These are phyloP conservation scores for Taiozyma onychis DNA, from an alignment of 1,139 yeast species.

Conservation along the genomic window DNA sequence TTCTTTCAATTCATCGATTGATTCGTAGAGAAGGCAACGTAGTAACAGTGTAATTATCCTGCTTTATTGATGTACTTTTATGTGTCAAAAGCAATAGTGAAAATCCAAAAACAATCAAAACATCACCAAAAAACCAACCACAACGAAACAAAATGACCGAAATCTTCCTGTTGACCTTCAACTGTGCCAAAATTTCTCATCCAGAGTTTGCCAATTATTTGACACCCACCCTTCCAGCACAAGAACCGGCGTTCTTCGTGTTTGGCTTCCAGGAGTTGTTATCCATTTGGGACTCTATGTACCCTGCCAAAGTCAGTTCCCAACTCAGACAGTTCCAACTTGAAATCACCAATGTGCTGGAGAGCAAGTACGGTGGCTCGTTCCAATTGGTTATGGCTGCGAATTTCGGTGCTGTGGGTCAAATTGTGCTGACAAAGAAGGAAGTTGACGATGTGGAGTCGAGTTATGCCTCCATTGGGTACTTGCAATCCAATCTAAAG, in stretches of 20 bases:
- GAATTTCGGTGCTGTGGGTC: slow-evolving; percentile 62
- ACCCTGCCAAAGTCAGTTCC: slow-evolving; percentile 33
- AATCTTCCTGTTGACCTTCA: slow-evolving; percentile 30
- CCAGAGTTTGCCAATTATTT: slow-evolving; percentile 13
- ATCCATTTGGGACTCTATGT: slow-evolving; percentile 57
- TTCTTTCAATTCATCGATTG: too few relatives aligned
- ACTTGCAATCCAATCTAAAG: slow-evolving; percentile 56
- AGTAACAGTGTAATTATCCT: too few relatives aligned
- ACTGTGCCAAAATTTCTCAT: slow-evolving; percentile 36
- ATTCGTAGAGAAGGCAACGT: too few relatives aligned
- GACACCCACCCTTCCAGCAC: slow-evolving; percentile 29
- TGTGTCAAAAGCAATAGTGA: too few relatives aligned
- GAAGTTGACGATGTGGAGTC: slow-evolving; percentile 27
- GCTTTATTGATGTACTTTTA: too few relatives aligned
- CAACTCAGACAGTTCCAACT: slow-evolving; percentile 38
- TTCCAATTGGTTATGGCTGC: slow-evolving; percentile 40
- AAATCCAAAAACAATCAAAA: too few relatives aligned
- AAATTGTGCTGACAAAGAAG: slow-evolving; percentile 48
- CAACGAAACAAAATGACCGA: slow-evolving; percentile 4
- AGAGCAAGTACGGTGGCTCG: slow-evolving; percentile 28
- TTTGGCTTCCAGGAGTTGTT: slow-evolving; percentile 77
- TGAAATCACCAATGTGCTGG: slow-evolving; percentile 37
- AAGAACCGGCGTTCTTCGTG: slow-evolving; percentile 45
- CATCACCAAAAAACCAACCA: neutral
- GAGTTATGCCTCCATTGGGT: slow-evolving; percentile 48